Evolutionary conservation across 352 stramenopile species (phyloP).

Genomic region (Globisporangium paddicum): DNA sequence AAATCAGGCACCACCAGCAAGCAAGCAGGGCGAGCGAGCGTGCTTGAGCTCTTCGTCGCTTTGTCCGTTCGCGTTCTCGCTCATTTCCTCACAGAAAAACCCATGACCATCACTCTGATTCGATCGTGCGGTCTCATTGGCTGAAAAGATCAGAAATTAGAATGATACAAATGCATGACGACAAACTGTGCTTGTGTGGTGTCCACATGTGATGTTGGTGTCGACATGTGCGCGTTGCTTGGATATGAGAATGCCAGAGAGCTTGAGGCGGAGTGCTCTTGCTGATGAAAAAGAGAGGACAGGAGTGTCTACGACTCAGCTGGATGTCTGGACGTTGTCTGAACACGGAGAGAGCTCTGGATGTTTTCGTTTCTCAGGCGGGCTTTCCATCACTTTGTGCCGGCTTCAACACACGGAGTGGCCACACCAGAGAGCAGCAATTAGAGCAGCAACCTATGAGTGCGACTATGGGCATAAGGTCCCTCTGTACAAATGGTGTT

Average conservation of each 20-base stretch:
- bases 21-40: not conserved
- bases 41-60: slow-evolving; percentile 7
- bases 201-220: not conserved
- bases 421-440: too few relatives aligned
- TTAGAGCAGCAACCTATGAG: not conserved
- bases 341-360: too few relatives aligned
- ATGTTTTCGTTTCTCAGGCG: not conserved
- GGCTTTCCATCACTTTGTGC: not conserved
- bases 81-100: slow-evolving; percentile 1
- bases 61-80: slow-evolving; percentile 14
- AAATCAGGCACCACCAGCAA: slow-evolving; percentile 6
- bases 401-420: not conserved
- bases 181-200: not conserved
- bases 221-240: not conserved
- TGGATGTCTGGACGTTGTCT: not conserved
- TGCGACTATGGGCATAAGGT: not conserved
- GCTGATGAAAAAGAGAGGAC: too few relatives aligned
- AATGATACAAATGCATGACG: not conserved
- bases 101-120: not conserved
- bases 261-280: not conserved
- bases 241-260: not conserved
- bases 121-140: not conserved
- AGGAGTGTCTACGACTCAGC: not conserved
- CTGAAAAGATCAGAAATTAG: not conserved
- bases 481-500: not conserved